A percentile compares a stretch with the other conserved stretches of the same genome.
These are phyloP conservation scores for Stemphylium vesicarium DNA, from an alignment of 2,329 filamentous ascomycete species.

Conservation along the genomic window DNA sequence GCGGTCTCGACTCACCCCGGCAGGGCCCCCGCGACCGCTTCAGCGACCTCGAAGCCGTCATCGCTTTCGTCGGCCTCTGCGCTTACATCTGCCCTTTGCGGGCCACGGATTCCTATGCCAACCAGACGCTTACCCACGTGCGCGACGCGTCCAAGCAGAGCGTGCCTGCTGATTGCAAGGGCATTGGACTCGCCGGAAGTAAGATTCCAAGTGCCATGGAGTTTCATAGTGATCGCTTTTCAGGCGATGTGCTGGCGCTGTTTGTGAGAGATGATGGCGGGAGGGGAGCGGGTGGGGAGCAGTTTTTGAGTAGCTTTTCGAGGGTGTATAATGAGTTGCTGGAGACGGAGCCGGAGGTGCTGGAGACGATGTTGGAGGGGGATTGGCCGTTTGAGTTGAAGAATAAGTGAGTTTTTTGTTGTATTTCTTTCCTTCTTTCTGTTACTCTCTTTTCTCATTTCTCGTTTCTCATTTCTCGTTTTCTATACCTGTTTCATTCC, in stretches of 20 bases:
- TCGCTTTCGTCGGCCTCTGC: slow-evolving; percentile 44
- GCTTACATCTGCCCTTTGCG: slow-evolving; percentile 40
- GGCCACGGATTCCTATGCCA: slow-evolving; percentile 48
- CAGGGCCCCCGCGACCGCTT: slow-evolving; percentile 26
- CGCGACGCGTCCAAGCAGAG: slow-evolving; percentile 45
- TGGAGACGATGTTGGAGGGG: slow-evolving; percentile 44
- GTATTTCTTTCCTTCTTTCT: background rate
- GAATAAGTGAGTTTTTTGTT: slow-evolving; percentile 44
- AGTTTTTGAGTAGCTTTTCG: slow-evolving; percentile 43
- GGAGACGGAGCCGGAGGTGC: slow-evolving; percentile 37
- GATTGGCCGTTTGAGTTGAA: slow-evolving; percentile 50
- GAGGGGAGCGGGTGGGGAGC: slow-evolving; percentile 38
- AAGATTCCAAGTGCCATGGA: slow-evolving; percentile 48
- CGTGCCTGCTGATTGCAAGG: slow-evolving; percentile 41
- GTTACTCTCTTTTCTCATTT: background rate
- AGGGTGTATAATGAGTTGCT: slow-evolving; percentile 47
- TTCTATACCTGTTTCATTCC: no score
- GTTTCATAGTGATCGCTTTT: slow-evolving; percentile 48
- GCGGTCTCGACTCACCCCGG: slow-evolving; percentile 31
- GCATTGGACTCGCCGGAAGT: slow-evolving; percentile 46
- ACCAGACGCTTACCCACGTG: slow-evolving; percentile 47
- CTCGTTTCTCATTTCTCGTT: background rate
- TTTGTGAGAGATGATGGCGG: slow-evolving; percentile 45
- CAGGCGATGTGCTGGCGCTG: slow-evolving; percentile 45
- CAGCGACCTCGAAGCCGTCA: slow-evolving; percentile 47